Evolutionary conservation across 495 filamentous ascomycete species (phyloP).

Genomic region (Penicillium soppii): DNA sequence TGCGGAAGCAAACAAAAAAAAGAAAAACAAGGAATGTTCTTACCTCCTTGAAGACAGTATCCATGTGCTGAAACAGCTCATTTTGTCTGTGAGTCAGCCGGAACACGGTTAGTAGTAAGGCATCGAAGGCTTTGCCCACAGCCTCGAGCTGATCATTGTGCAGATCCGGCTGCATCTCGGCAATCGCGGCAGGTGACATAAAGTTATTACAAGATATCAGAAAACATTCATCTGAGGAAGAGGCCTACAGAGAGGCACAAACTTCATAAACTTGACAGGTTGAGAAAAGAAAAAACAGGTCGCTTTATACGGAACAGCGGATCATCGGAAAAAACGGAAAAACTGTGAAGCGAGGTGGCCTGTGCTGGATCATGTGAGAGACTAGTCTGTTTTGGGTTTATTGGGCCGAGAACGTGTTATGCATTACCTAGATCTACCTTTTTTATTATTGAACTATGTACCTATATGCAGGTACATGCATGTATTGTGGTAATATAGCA

Average conservation of each 20-base stretch:
- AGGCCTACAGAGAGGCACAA: conserved; percentile 14
- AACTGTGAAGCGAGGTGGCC: conserved; percentile 44
- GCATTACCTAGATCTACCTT: neutral
- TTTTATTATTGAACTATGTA: neutral
- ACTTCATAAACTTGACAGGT: conserved; percentile 12
- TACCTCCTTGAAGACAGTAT: conserved; percentile 50
- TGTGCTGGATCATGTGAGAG: conserved; percentile 35
- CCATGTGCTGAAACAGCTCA: conserved; percentile 40
- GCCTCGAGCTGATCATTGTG: conserved; percentile 37
- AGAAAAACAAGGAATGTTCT: conserved; percentile 12
- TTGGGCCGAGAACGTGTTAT: neutral
- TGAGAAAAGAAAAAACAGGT: conserved; percentile 12
- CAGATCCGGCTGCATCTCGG: conserved; percentile 35
- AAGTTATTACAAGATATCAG: conserved; percentile 21
- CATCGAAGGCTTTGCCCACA: conserved; percentile 47
- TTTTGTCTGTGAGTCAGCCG: conserved; percentile 45
- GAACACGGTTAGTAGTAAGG: conserved; percentile 49
- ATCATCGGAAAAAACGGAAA: conserved; percentile 29
- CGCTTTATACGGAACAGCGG: conserved; percentile 22
- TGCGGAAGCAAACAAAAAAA: conserved; percentile 10
- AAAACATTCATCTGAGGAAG: conserved; percentile 12
- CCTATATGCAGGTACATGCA: neutral
- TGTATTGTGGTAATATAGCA: too few species aligned
- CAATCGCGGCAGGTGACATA: conserved; percentile 41
- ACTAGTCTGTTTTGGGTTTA: conserved; percentile 5